Conservation (phyloP, 1,284 basidiomycete species). For the Austropuccinia psidii region DNA sequence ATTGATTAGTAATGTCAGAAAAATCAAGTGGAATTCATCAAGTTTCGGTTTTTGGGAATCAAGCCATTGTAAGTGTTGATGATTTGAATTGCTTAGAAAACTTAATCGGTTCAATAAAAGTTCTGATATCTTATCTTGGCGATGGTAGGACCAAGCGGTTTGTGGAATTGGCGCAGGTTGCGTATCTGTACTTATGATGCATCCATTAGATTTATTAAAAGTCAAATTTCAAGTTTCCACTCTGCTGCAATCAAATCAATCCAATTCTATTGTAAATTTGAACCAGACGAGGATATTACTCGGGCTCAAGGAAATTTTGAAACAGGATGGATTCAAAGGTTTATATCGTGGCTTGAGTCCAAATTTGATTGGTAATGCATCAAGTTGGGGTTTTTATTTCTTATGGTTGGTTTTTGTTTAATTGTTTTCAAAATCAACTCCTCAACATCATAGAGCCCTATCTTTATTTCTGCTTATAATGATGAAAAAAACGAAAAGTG, state of each 20-base stretch:
- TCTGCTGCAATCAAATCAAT: neutral
- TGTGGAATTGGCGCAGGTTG: conserved; percentile 90
- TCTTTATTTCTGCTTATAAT: neutral
- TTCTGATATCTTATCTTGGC: too few relatives aligned
- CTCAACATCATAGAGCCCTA: neutral
- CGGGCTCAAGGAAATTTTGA: conserved; percentile 66
- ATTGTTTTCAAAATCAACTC: neutral
- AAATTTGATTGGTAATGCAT: conserved; percentile 92
- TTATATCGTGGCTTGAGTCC: conserved; percentile 83
- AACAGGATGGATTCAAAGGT: conserved; percentile 69
- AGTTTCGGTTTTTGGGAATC: conserved; percentile 6
- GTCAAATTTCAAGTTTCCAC: conserved; percentile 89
- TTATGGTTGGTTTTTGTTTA: conserved; percentile 64
- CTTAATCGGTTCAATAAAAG: too few relatives aligned
- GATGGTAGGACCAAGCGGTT: conserved; percentile 87
- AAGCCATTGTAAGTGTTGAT: conserved; percentile 10
- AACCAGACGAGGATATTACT: conserved; percentile 48
- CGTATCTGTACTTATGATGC: conserved; percentile 89
- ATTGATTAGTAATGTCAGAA: conserved; percentile 21
- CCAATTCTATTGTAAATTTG: neutral
- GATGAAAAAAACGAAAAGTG: too few relatives aligned
- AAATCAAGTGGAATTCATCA: neutral
- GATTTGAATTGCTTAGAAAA: too few relatives aligned
- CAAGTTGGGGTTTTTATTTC: conserved; percentile 96
- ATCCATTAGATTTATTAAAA: conserved; percentile 94